phyloP scores from a whole-genome alignment of 1,284 basidiomycete species.

The Moesziomyces parantarcticus region DNA sequence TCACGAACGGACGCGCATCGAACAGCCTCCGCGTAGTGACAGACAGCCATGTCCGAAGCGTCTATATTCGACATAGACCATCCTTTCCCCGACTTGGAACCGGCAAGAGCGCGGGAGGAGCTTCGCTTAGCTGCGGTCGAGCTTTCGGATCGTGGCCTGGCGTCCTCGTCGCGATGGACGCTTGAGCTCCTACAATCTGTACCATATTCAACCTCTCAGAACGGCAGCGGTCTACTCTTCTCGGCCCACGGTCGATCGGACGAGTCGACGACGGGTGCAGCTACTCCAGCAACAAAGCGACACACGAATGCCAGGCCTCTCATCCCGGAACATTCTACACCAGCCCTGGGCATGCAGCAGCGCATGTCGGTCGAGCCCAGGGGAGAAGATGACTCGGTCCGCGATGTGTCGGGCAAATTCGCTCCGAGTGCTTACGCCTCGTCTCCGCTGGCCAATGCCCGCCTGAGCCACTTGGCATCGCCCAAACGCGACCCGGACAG shows the following conservation, averaged over 20 bases:
- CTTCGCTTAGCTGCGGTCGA: conserved; percentile 42
- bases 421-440: conserved; percentile 16
- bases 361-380: conserved; percentile 38
- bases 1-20: too few relatives aligned
- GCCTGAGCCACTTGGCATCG: conserved; percentile 11
- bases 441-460: conserved; percentile 32
- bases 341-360: conserved; percentile 54
- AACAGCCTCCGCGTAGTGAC: background rate
- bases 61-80: conserved; percentile 45
- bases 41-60: conserved; percentile 22
- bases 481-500: conserved; percentile 31
- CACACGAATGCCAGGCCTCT: conserved; percentile 4
- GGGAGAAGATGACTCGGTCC: conserved; percentile 19
- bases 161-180: conserved; percentile 54
- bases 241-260: conserved; percentile 9
- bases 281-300: conserved; percentile 41
- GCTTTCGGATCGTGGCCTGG: conserved; percentile 47
- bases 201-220: conserved; percentile 7
- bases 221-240: background rate
- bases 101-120: conserved; percentile 28
- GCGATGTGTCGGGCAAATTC: conserved; percentile 33
- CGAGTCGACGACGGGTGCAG: conserved; percentile 15
- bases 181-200: conserved; percentile 57
- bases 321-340: conserved; percentile 63
- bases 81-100: conserved; percentile 49